Evolutionary conservation across 106 monocot species (phyloP).

Genomic region (Allium fistulosum): DNA sequence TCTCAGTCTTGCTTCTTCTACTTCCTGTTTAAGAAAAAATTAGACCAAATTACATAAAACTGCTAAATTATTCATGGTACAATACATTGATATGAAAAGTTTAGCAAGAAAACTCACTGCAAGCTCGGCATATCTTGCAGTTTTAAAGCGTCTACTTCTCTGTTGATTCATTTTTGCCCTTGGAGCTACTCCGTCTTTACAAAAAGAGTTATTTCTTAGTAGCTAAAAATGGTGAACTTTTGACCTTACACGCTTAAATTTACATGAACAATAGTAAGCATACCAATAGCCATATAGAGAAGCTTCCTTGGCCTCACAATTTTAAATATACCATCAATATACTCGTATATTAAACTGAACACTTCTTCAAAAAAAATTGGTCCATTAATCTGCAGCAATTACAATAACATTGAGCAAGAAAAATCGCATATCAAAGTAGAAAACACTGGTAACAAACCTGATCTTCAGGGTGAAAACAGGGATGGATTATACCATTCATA

Average conservation of each 20-base stretch:
- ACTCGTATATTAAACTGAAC: slow-evolving; percentile 30
- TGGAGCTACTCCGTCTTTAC: slow-evolving; percentile 55
- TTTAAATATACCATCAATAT: slow-evolving; percentile 40
- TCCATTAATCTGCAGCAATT: slow-evolving; percentile 13
- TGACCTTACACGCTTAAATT: neutral
- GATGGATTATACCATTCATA: slow-evolving; percentile 64
- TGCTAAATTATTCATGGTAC: neutral
- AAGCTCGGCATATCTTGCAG: slow-evolving; percentile 36
- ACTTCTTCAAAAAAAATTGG: slow-evolving; percentile 51
- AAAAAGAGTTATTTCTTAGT: neutral
- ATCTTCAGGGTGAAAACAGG: slow-evolving; percentile 51
- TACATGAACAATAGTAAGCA: neutral
- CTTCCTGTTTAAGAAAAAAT: slow-evolving; percentile 14
- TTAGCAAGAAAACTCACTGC: slow-evolving; percentile 13
- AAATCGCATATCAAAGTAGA: neutral
- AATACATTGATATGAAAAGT: neutral
- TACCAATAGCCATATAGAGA: slow-evolving; percentile 57
- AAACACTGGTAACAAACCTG: neutral
- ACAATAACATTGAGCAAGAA: neutral
- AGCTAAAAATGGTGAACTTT: neutral
- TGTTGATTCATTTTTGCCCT: slow-evolving; percentile 72
- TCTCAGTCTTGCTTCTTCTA: slow-evolving; percentile 20
- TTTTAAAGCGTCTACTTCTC: slow-evolving; percentile 25
- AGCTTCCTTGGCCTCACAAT: slow-evolving; percentile 53
- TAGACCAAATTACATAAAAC: neutral